Percentiles rank a stretch among this genome's conserved stretches.
These are phyloP conservation scores for Boletus sp. DNA, from an alignment of 768 basidiomycete genomes.

Conservation along the genomic window DNA sequence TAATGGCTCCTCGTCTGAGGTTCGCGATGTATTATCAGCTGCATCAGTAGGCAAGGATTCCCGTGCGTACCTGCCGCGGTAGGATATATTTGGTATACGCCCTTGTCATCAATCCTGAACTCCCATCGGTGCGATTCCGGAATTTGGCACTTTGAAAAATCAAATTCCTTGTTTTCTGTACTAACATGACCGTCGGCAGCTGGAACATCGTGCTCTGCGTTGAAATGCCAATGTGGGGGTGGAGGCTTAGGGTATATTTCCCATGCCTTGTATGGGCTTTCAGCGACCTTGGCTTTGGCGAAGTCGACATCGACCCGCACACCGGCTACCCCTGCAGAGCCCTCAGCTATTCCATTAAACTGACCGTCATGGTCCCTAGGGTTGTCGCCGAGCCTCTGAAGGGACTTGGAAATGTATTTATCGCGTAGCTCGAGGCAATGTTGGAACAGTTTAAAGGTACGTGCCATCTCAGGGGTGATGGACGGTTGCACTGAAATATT, in stretches of 20 bases:
- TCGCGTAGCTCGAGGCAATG: conserved; percentile 89
- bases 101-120: conserved; percentile 79
- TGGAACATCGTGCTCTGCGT: conserved; percentile 44
- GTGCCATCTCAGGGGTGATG: conserved; percentile 43
- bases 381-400: conserved; percentile 92
- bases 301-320: conserved; percentile 59
- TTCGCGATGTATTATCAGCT: conserved; percentile 5
- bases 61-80: conserved; percentile 6
- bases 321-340: conserved; percentile 60
- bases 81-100: conserved; percentile 85
- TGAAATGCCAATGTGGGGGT: conserved; percentile 95
- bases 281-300: conserved; percentile 18
- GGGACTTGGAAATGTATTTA: conserved; percentile 87
- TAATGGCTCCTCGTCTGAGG: conserved; percentile 48
- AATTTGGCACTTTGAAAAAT: conserved; percentile 68
- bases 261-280: conserved; percentile 60
- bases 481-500: conserved; percentile 20
- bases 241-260: conserved; percentile 90
- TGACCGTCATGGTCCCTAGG: conserved; percentile 85
- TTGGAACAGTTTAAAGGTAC: conserved; percentile 69
- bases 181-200: conserved; percentile 36
- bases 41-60: not conserved
- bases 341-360: conserved; percentile 67
- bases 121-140: conserved; percentile 62
- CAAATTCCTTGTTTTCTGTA: conserved; percentile 50